These are phyloP conservation scores for Phyllosticta citriasiana DNA, from an alignment of 2,329 filamentous ascomycete genomes.

Conservation along the genomic window DNA sequence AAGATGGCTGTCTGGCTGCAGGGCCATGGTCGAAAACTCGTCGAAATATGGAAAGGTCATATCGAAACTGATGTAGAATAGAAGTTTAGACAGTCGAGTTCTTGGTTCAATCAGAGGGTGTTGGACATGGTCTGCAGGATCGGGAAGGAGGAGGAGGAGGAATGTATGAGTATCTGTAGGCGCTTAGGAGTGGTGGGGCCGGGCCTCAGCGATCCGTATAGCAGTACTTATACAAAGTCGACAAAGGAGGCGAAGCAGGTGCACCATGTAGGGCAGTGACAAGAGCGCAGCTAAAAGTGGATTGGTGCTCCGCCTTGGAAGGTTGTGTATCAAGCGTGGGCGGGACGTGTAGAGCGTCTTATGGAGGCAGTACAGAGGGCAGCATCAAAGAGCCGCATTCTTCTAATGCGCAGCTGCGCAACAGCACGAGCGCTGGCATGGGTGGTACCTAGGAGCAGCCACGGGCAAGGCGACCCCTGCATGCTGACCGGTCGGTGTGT, in stretches of 20 bases:
- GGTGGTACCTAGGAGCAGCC: conserved; percentile 4
- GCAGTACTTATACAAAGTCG: background rate
- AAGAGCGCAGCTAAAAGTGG: conserved; percentile 4
- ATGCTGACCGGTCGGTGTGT: conserved; percentile 11
- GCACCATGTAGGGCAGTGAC: conserved; percentile 3
- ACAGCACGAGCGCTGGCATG: conserved; percentile 6
- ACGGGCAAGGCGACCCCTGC: conserved; percentile 10
- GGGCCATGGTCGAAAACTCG: conserved; percentile 19
- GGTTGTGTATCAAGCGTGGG: conserved; percentile 5
- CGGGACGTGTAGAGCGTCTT: conserved; percentile 6
- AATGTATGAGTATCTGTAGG: background rate
- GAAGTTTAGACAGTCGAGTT: too few species aligned
- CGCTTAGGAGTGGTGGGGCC: background rate
- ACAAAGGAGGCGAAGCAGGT: conserved; percentile 7
- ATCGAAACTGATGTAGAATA: too few species aligned
- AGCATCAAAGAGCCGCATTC: conserved; percentile 10
- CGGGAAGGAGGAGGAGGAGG: too few species aligned
- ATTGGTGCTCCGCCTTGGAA: conserved; percentile 8
- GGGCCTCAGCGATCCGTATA: background rate
- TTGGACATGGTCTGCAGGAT: background rate
- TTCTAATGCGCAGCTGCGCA: background rate
- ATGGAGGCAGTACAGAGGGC: conserved; percentile 1
- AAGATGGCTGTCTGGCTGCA: conserved; percentile 11
- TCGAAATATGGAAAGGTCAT: conserved; percentile 6
- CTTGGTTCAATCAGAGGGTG: background rate